These are phyloP conservation scores for Termitomyces sp. DNA, from an alignment of 768 basidiomycete genomes.

Conservation along the genomic window DNA sequence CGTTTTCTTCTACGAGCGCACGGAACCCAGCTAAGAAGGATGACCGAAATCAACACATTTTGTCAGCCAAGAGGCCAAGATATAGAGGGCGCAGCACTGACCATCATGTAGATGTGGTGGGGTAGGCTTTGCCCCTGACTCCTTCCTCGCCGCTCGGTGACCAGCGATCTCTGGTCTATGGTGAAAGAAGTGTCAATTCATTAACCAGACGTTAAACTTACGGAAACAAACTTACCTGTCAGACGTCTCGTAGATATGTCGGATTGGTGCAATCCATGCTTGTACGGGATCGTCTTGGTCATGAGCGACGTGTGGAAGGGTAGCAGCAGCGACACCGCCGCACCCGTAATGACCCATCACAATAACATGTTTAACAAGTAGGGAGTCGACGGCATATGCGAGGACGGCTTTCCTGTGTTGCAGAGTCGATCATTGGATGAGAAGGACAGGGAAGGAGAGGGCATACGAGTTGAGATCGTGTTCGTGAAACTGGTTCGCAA, in stretches of 20 bases:
- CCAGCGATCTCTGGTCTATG: conserved; percentile 30
- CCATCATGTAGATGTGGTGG: conserved; percentile 27
- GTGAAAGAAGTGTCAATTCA: neutral
- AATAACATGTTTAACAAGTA: conserved; percentile 36
- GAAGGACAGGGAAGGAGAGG: neutral
- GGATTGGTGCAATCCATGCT: conserved; percentile 38
- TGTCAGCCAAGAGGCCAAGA: neutral
- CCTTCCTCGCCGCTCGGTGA: conserved; percentile 22
- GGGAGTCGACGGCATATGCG: conserved; percentile 33
- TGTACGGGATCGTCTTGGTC: conserved; percentile 28
- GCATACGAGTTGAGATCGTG: conserved; percentile 33
- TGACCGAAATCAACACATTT: neutral
- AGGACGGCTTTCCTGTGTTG: conserved; percentile 27
- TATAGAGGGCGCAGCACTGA: neutral
- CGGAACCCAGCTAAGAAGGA: conserved; percentile 31
- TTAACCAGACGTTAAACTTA: neutral
- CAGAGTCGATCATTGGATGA: neutral
- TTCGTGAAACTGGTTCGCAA: conserved; percentile 36
- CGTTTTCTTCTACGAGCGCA: conserved; percentile 42
- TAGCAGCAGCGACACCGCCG: conserved; percentile 36
- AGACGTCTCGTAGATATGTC: conserved; percentile 31
- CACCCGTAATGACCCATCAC: conserved; percentile 45
- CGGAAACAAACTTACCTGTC: conserved; percentile 21
- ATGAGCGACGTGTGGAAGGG: neutral
- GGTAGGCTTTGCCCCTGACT: conserved; percentile 19